Base-by-base conservation (phyloP, 768 basidiomycete species). In the Mycena galericulata region DNA sequence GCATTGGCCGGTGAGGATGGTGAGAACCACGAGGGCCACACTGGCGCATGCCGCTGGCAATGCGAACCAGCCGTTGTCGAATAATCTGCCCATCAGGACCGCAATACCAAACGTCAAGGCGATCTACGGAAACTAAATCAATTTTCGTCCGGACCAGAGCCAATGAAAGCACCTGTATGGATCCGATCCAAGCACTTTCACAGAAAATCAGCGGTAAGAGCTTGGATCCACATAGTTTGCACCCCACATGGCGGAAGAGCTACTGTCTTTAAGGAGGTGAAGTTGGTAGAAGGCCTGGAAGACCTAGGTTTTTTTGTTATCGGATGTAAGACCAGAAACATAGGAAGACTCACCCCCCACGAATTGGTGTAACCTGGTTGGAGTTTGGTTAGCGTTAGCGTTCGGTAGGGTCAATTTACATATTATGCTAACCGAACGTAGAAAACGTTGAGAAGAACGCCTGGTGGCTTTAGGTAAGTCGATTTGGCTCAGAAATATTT, bases 161-260 rank as follows among this genome's bases (percentile, higher is more conserved):
- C 43, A 54, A 9, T 15, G 32, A 66, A 32, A 65, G 24, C 66
- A 89, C 92, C 81, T 93, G 92, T 26, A 90, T 79, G 1, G 92
- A 94, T 7, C 93, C 92, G 36, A 94, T 94, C 92, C 92, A 94
- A 46, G 92, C 87, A 49, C 92, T 93, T 67, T 26, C n/a, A 50
- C 14, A 29, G 8, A 26, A 29, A 49, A 29, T 50, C 49, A 50
- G 24, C 18, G 27, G 30, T 38, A n/a, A n/a, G n/a, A n/a, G n/a
- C n/a, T n/a, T n/a, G n/a, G n/a, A n/a, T n/a, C n/a, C n/a, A n/a
- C n/a, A n/a, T n/a, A n/a, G n/a, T n/a, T n/a, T n/a, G n/a, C n/a
- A n/a, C n/a, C 93, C n/a, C 77, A 84, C 15, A 92, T 93, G 4
- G 91, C 84, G 7, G 86, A 83, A 1, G 83, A 81, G n/a, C 22